Base-by-base conservation (phyloP, 108 stramenopile species). In the Licmophora abbreviata region DNA sequence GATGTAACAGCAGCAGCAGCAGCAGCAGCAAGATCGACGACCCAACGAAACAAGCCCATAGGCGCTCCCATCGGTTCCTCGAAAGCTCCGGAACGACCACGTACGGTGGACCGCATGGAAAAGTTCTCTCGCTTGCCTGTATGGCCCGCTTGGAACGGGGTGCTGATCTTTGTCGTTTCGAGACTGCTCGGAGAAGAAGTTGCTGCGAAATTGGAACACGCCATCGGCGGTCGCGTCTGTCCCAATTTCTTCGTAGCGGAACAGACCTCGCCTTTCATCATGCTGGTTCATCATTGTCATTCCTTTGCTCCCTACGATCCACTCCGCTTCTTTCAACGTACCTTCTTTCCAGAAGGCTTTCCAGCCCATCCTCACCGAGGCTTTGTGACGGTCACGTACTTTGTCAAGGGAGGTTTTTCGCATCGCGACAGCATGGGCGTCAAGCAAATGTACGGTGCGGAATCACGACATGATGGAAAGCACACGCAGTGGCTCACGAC, bases 321-420 rank as follows among this genome's bases (percentile, higher is more conserved):
- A 0, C 14, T 92, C 2, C 64, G 81, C 22, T 74, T 59, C 35
- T 57, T 87, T 20, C 75, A 78, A 44, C 50, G 57, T 20, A 64
- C 56, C 6, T 66, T 83, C 36, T 66, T 89, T 14, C 85, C 92
- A 3, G 87, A 93, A 54, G 91, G 91, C 21, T 93, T 93, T 72
- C 82, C 91, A 0, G 57, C 82, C 9, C 91, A 93, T 71, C 83
- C 86, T 22, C 91, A 93, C 63, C 66, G 85, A 29, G 91, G 91
- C 9, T 93, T 93, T 54, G 54, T 81, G 4, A 93, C 84, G 3
- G 42, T 93, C 1, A 93, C 91, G 1, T 84, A 82, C 51, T 66
- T 78, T 55, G 52, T 93, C 5, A 44, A 72, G 35, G 91, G 91
- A 14, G 91, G 91, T 7, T 68, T 93, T 54, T 37, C 48, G n/a